These are phyloP conservation scores for Scutellaria barbata DNA, from an alignment of 257 asterid species.

Conservation along the genomic window DNA sequence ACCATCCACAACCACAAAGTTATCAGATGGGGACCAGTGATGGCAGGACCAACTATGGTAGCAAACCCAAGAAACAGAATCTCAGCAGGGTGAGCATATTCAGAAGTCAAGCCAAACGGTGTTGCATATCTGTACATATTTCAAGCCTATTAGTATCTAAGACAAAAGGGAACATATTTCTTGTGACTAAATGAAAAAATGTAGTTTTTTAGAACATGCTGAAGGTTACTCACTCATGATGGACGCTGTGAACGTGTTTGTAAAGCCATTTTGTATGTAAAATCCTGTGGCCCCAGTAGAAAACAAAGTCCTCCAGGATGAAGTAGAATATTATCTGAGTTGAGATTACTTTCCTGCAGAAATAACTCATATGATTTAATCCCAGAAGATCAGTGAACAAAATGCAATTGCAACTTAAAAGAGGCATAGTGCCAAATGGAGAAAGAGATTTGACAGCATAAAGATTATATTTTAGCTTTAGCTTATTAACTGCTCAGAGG, in stretches of 20 bases:
- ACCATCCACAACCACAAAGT: slow-evolving; percentile 98
- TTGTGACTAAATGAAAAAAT: slow-evolving; percentile 1
- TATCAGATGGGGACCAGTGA: slow-evolving; percentile 95
- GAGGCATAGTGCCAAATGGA: neutral
- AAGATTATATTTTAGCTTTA: neutral
- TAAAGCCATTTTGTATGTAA: slow-evolving; percentile 98
- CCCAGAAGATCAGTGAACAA: slow-evolving; percentile 10
- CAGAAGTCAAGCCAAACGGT: slow-evolving; percentile 98
- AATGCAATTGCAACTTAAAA: slow-evolving; percentile 7
- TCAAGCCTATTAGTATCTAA: slow-evolving; percentile 26
- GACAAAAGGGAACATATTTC: slow-evolving; percentile 21
- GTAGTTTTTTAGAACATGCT: slow-evolving; percentile 25
- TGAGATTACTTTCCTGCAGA: slow-evolving; percentile 88
- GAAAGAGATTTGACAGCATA: slow-evolving; percentile 25
- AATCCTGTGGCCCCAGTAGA: slow-evolving; percentile 98
- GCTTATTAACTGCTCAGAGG: slow-evolving; percentile 19
- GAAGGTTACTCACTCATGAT: slow-evolving; percentile 81
- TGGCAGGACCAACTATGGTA: slow-evolving; percentile 93
- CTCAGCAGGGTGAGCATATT: slow-evolving; percentile 99
- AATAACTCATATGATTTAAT: slow-evolving; percentile 33
- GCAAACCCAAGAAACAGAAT: slow-evolving; percentile 97
- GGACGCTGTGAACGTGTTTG: slow-evolving; percentile 98
- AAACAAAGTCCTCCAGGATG: slow-evolving; percentile 88
- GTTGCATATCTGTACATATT: slow-evolving; percentile 78
- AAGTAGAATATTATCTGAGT: slow-evolving; percentile 88